Percentiles rank a stretch among this genome's conserved stretches.
phyloP scores from a whole-genome alignment of 2,329 filamentous ascomycete genomes.

The Penicillium glabrum region DNA sequence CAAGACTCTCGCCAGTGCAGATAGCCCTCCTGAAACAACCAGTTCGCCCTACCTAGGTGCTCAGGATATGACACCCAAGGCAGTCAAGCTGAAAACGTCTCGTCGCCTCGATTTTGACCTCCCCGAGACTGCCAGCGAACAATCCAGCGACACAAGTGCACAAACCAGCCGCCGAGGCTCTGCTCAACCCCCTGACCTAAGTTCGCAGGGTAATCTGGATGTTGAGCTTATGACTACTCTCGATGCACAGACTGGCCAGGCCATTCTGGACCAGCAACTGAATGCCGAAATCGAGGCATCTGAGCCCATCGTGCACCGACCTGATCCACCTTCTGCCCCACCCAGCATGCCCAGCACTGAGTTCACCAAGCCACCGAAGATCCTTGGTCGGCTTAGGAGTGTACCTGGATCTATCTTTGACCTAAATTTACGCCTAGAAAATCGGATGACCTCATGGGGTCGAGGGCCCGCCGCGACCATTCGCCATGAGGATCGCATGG shows the following conservation, averaged over 20 bases:
- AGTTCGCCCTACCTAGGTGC: slow-evolving; percentile 7
- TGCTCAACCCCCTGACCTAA: background rate
- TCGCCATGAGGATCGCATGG: slow-evolving; percentile 61
- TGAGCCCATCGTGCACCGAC: slow-evolving; percentile 20
- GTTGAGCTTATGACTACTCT: slow-evolving; percentile 43
- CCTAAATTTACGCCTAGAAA: slow-evolving; percentile 65
- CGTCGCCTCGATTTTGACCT: slow-evolving; percentile 41
- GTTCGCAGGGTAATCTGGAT: slow-evolving; percentile 24
- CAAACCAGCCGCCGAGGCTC: slow-evolving; percentile 5
- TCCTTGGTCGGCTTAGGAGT: slow-evolving; percentile 66
- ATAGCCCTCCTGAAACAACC: slow-evolving; percentile 9
- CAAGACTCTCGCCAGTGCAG: slow-evolving; percentile 23
- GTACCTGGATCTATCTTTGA: slow-evolving; percentile 64
- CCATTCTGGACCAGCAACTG: slow-evolving; percentile 24
- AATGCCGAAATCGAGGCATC: slow-evolving; percentile 19
- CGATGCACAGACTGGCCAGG: slow-evolving; percentile 43
- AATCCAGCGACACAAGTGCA: slow-evolving; percentile 26
- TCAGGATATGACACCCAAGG: slow-evolving; percentile 32
- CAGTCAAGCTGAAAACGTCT: slow-evolving; percentile 32
- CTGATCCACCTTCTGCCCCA: slow-evolving; percentile 8
- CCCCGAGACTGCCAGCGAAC: slow-evolving; percentile 40
- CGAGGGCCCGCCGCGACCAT: slow-evolving; percentile 68
- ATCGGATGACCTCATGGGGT: slow-evolving; percentile 74
- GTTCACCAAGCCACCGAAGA: slow-evolving; percentile 37
- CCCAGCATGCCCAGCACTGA: slow-evolving; percentile 5